A percentile compares a stretch with the other conserved stretches of the same genome.
Evolutionary conservation across 2,329 filamentous ascomycete genomes (phyloP).

Genomic region (Zasmidium citrigriseum): DNA sequence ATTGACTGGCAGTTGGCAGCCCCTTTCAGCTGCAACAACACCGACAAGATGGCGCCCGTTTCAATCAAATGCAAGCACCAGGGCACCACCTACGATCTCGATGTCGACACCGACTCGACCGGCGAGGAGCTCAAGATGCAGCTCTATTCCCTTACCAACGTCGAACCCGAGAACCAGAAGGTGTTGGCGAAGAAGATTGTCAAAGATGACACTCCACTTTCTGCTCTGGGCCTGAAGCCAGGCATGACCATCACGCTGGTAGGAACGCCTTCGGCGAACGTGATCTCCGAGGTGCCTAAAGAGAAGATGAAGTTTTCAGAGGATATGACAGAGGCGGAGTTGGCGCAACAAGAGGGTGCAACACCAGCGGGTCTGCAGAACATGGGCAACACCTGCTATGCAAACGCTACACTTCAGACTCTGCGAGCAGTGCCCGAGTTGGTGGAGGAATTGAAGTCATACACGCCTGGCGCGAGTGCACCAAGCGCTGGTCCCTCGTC

Average conservation of each 20-base stretch:
- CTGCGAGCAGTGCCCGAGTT: constrained; percentile 88
- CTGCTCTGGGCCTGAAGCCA: constrained; percentile 79
- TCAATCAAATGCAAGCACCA: constrained; percentile 83
- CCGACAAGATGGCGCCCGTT: constrained; percentile 30
- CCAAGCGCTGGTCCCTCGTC: constrained; percentile 26
- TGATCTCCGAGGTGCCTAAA: constrained; percentile 66
- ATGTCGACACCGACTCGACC: constrained; percentile 79
- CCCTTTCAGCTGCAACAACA: neutral
- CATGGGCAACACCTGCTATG: constrained; percentile 95
- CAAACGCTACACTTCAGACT: constrained; percentile 95
- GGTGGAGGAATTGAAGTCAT: constrained; percentile 72
- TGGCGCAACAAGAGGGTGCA: constrained; percentile 77
- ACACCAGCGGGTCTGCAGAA: constrained; percentile 88
- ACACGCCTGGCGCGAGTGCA: constrained; percentile 41
- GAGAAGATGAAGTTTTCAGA: constrained; percentile 86
- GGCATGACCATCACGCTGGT: constrained; percentile 94
- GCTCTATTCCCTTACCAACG: constrained; percentile 90
- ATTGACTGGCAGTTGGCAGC: neutral
- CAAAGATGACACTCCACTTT: constrained; percentile 90
- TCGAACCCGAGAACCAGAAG: constrained; percentile 95
- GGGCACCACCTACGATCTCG: constrained; percentile 92
- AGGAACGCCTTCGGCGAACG: constrained; percentile 76
- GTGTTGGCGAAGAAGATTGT: constrained; percentile 92
- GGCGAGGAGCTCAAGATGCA: constrained; percentile 96
- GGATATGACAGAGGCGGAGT: constrained; percentile 95